These are phyloP conservation scores for Penicillium maclennaniae DNA, from an alignment of 495 filamentous ascomycete genomes.

Conservation along the genomic window DNA sequence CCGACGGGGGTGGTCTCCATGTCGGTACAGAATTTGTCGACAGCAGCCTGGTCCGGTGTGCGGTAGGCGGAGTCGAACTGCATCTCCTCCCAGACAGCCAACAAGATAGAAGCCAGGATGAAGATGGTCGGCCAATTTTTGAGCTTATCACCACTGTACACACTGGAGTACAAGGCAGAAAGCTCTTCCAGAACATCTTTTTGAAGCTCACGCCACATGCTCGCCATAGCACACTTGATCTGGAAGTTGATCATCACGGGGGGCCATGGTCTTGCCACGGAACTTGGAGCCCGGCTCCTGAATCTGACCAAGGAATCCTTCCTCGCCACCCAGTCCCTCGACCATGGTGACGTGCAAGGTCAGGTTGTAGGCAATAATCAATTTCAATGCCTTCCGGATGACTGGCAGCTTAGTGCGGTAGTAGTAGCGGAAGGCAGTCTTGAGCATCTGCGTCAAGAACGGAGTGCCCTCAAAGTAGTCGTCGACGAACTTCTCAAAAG, in stretches of 20 bases:
- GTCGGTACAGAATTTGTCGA: slow-evolving; percentile 87
- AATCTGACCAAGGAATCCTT: slow-evolving; percentile 73
- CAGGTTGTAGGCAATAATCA: slow-evolving; percentile 88
- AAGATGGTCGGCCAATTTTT: slow-evolving; percentile 99
- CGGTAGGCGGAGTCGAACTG: slow-evolving; percentile 95
- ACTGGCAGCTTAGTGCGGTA: slow-evolving; percentile 75
- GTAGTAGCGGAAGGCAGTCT: slow-evolving; percentile 89
- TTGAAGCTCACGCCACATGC: slow-evolving; percentile 93
- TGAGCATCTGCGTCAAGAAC: slow-evolving; percentile 89
- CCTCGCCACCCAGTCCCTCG: slow-evolving; percentile 78
- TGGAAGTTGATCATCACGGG: slow-evolving; percentile 99
- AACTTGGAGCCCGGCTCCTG: slow-evolving; percentile 73
- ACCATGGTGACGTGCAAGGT: slow-evolving; percentile 90
- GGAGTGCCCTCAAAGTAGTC: slow-evolving; percentile 91
- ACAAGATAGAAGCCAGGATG: slow-evolving; percentile 82
- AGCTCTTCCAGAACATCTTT: slow-evolving; percentile 93
- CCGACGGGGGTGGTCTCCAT: slow-evolving; percentile 94
- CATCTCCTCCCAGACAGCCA: slow-evolving; percentile 95
- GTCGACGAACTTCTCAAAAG: slow-evolving; percentile 85
- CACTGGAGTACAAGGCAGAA: slow-evolving; percentile 81
- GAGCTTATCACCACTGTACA: slow-evolving; percentile 87
- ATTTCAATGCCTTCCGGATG: slow-evolving; percentile 85
- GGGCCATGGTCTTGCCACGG: slow-evolving; percentile 81
- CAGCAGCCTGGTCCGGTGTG: slow-evolving; percentile 72
- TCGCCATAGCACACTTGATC: slow-evolving; percentile 89